Evolutionary conservation across 208 protist species (phyloP), one percentile per base, ranked within the genome.

Genomic region (Herpetomonas tarakana): DNA sequence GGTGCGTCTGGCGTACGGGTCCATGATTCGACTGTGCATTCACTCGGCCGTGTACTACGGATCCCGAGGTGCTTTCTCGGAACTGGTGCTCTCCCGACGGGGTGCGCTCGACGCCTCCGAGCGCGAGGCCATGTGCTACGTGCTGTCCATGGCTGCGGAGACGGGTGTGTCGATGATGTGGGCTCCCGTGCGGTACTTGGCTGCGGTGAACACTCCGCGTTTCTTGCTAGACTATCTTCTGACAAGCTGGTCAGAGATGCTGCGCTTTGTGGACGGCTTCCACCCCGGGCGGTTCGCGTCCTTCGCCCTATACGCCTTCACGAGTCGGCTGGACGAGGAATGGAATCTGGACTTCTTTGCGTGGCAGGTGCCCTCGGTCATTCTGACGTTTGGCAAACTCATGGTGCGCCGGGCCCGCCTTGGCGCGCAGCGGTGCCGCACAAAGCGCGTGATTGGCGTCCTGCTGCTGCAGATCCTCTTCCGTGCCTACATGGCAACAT

Each of bases 341-440:
- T 92, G 79, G 75, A 84, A 92, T 62, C 68, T 92, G 0, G 69
- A 86, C 65, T 95, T 95, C 56, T 95, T 95, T 46, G 60, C 60
- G 2, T 92, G 81, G 78, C 88, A 95, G 68, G 49, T 88, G 18
- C 88, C 88, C 0, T 87, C 85, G 3, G 58, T 90, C 6, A 29
- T 77, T 3, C 59, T 92, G 47, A 88, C 83, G 0, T 24, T 91
- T 2, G 69, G 62, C 11, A 92, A 92, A 62, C 70, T 95, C 2
- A 71, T 77, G n/a, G 30, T 63, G 27, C 77, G 88, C 9, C 77
- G 88, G 9, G 67, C 70, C 11, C 52, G 52, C 16, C 53, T 77
- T 7, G 85, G 85, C 0, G 47, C 70, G 9, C 53, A 41, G 39
- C 51, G 61, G 26, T 87, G 77, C 55, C 68, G 78, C n/a, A 91